These are phyloP conservation scores for Kodamaea fungicola DNA, from an alignment of 1,139 yeast genomes.

Conservation along the genomic window DNA sequence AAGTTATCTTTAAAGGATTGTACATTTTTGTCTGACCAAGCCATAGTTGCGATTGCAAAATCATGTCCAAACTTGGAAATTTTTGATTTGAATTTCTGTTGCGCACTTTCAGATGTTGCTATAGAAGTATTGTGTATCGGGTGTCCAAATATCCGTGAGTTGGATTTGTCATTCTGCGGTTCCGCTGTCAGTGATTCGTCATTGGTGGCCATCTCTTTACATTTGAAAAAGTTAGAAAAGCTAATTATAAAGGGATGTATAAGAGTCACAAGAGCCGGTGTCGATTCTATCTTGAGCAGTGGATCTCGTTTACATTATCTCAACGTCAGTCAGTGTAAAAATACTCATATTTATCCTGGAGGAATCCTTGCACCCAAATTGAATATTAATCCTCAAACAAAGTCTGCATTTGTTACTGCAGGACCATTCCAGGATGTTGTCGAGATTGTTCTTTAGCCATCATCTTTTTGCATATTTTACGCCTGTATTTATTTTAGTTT, in stretches of 20 bases:
- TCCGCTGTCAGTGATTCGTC: constrained; percentile 76
- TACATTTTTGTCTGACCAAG: constrained; percentile 64
- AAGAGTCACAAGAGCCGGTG: constrained; percentile 72
- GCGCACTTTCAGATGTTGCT: constrained; percentile 68
- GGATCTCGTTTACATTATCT: constrained; percentile 51
- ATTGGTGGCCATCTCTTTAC: constrained; percentile 57
- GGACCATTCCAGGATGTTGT: constrained; percentile 53
- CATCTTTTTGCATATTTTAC: background rate
- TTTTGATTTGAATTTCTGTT: constrained; percentile 67
- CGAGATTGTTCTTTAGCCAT: constrained; percentile 45
- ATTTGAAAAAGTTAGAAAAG: constrained; percentile 43
- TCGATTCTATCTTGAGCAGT: constrained; percentile 60
- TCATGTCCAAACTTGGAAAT: constrained; percentile 56
- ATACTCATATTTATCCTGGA: constrained; percentile 57
- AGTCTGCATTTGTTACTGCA: constrained; percentile 57
- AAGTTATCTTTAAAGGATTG: constrained; percentile 64
- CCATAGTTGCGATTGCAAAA: constrained; percentile 59
- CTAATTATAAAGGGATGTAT: constrained; percentile 65
- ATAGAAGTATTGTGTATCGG: constrained; percentile 64
- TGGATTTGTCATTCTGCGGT: constrained; percentile 73
- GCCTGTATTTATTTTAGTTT: background rate
- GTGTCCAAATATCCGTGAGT: constrained; percentile 49
- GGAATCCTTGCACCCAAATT: constrained; percentile 54
- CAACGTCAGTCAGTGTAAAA: constrained; percentile 67
- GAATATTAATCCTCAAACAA: constrained; percentile 47